Evolutionary conservation across 2,329 filamentous ascomycete species (phyloP).

Genomic region (Botrytis tulipae): DNA sequence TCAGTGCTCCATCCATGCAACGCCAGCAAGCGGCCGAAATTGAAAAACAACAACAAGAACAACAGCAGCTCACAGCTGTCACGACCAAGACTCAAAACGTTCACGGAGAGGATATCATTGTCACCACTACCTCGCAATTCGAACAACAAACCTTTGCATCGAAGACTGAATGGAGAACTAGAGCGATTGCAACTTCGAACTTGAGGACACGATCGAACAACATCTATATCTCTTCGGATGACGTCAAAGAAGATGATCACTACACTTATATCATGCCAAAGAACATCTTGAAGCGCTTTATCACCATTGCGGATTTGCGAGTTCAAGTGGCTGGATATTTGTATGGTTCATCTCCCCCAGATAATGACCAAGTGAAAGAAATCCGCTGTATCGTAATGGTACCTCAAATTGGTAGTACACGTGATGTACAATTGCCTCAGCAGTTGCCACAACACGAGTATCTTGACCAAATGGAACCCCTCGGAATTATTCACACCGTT

Average conservation of each 20-base stretch:
- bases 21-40: slow-evolving; percentile 97
- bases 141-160: slow-evolving; percentile 97
- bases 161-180: slow-evolving; percentile 97
- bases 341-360: slow-evolving; percentile 86
- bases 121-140: slow-evolving; percentile 96
- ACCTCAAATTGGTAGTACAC: slow-evolving; percentile 90
- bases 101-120: slow-evolving; percentile 95
- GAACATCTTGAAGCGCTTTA: slow-evolving; percentile 97
- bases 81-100: slow-evolving; percentile 98
- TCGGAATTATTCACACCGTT: slow-evolving; percentile 93
- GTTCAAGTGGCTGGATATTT: slow-evolving; percentile 96
- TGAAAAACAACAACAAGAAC: slow-evolving; percentile 97
- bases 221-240: slow-evolving; percentile 96
- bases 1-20: slow-evolving; percentile 95
- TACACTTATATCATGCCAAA: slow-evolving; percentile 99
- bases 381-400: slow-evolving; percentile 96
- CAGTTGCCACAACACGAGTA: slow-evolving; percentile 90
- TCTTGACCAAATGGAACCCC: slow-evolving; percentile 79
- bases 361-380: slow-evolving; percentile 97
- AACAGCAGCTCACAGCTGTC: slow-evolving; percentile 92
- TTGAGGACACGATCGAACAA: slow-evolving; percentile 92
- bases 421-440: slow-evolving; percentile 86
- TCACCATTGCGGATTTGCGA: slow-evolving; percentile 92
- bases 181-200: slow-evolving; percentile 95
- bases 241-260: slow-evolving; percentile 81